Percentiles rank a stretch among this genome's conserved stretches.
phyloP scores from a whole-genome alignment of 495 filamentous ascomycete genomes.

The Tuber magnatum region DNA sequence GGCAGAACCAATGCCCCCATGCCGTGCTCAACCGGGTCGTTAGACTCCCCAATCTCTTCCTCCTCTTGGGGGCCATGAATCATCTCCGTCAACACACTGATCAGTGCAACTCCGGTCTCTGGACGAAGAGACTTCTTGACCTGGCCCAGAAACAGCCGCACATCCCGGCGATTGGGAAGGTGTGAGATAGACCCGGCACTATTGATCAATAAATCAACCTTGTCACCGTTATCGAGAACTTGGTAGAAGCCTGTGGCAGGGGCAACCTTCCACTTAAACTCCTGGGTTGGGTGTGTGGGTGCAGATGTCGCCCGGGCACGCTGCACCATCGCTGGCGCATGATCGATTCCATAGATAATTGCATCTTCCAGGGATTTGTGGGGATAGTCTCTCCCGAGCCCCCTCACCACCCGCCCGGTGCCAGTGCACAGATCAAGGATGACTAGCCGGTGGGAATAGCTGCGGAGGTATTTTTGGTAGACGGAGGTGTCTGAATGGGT shows the following conservation, averaged over 20 bases:
- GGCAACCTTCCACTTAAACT: conserved; percentile 8
- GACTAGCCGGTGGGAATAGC: not conserved
- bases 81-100: conserved; percentile 17
- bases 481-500: not conserved
- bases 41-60: not conserved
- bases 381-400: not conserved
- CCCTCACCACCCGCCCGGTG: conserved; percentile 15
- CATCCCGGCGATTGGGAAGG: conserved; percentile 6
- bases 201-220: conserved; percentile 8
- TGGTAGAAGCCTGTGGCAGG: conserved; percentile 9
- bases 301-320: conserved; percentile 4
- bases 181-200: conserved; percentile 15
- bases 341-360: conserved; percentile 18
- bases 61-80: not conserved
- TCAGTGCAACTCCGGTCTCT: not conserved
- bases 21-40: not conserved
- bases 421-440: conserved; percentile 25
- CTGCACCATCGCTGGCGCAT: conserved; percentile 11
- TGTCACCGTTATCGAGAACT: conserved; percentile 4
- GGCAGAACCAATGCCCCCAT: not conserved
- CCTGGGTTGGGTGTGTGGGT: not conserved
- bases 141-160: conserved; percentile 1
- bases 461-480: conserved; percentile 10
- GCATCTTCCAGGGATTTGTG: not conserved
- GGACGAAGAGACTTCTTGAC: conserved; percentile 4